Base-by-base conservation (phyloP, 306 rosid genomes). In the Quercus glauca region DNA sequence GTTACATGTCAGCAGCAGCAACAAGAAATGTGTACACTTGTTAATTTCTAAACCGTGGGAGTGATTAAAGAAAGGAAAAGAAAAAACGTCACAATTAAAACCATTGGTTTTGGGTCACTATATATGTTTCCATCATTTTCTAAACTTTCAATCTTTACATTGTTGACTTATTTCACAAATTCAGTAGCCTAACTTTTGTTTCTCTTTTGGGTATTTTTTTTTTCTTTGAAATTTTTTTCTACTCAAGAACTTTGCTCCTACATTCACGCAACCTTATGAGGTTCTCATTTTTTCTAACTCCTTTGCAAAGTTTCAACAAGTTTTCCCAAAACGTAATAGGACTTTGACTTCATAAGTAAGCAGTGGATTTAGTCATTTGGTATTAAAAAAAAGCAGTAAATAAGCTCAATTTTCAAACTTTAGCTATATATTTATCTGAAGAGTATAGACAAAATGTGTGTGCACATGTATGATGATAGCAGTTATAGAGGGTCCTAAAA, bases 21-120 rank as follows among this genome's bases (percentile, higher is more conserved):
- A 78, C 55, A 71, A 81, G 65, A 10, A 68, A 59, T 7, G 61
- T 64, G 31, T 78, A 75, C 55, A 77, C 21, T 59, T n/a, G 25
- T 67, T 8, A 8, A 21, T 21, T 13, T 49, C 15, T 49, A 49
- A 49, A 49, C 53, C 53, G 18, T 23, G 15, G 15, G 65, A 23
- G 7, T 59, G 31, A 59, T 23, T 23, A 26, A 23, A 26, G 28
- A 10, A 13, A 13, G 53, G 53, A 11, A 12, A 13, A n/a, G 31
- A 23, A 11, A 59, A 59, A 59, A n/a, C 23, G 6, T 59, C 15
- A 59, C 29, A 21, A 59, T 0, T 21, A 21, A 10, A 21, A 12
- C 65, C 65, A 3, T 59, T 59, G 65, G 17, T 11, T 23, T 20
- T 23, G 31, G 29, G 23, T 5, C 28, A 49, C 65, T 10, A 59